These are phyloP conservation scores for Pythium aphanidermatum DNA, from an alignment of 352 stramenopile species.

Conservation along the genomic window DNA sequence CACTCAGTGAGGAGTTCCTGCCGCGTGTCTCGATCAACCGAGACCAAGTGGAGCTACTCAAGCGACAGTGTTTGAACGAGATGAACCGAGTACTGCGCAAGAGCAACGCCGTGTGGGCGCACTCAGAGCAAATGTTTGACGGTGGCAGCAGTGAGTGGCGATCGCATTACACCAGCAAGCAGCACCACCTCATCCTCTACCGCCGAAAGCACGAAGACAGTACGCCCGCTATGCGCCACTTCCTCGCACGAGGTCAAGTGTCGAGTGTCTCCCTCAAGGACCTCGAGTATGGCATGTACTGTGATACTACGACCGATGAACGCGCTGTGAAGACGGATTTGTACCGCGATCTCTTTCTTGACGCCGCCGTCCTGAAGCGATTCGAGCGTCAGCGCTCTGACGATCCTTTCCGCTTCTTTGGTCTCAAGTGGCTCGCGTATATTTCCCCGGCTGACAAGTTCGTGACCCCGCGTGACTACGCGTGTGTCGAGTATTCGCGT, in stretches of 20 bases:
- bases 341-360: conserved; percentile 58
- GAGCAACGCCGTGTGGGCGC: conserved; percentile 17
- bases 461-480: conserved; percentile 49
- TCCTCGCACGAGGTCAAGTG: conserved; percentile 52
- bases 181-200: conserved; percentile 42
- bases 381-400: conserved; percentile 50
- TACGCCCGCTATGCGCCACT: conserved; percentile 17
- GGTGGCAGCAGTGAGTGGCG: conserved; percentile 49
- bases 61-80: conserved; percentile 31
- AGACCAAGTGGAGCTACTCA: conserved; percentile 38
- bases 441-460: conserved; percentile 40
- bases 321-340: conserved; percentile 50
- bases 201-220: conserved; percentile 29
- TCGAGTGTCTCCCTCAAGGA: conserved; percentile 52
- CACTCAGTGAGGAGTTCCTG: conserved; percentile 45
- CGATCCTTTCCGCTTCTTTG: conserved; percentile 67
- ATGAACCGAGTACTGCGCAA: conserved; percentile 45
- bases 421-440: conserved; percentile 71
- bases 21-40: conserved; percentile 31
- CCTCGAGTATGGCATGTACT: conserved; percentile 63
- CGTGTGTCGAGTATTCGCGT: conserved; percentile 57
- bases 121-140: conserved; percentile 35
- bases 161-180: conserved; percentile 40
- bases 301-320: conserved; percentile 63
- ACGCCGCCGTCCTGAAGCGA: conserved; percentile 58